phyloP scores from a whole-genome alignment of 2,329 filamentous ascomycete species.

The Clonostachys solani region DNA sequence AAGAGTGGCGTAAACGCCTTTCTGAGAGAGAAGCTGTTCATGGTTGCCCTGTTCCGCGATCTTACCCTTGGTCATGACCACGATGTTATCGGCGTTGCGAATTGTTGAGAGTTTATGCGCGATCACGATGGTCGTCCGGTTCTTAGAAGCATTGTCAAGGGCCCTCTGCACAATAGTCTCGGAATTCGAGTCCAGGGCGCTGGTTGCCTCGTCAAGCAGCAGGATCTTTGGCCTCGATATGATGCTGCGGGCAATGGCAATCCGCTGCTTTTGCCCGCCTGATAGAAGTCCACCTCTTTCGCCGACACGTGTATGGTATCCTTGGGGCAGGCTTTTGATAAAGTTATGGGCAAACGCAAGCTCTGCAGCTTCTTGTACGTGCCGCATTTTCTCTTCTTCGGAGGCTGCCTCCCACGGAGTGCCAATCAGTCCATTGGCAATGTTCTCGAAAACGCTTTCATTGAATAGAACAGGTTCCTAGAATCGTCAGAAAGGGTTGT shows the following conservation, averaged over 20 bases:
- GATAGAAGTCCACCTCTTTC: slow-evolving; percentile 66
- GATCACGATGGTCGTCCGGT: slow-evolving; percentile 57
- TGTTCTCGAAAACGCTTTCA: slow-evolving; percentile 48
- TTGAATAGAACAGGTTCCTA: slow-evolving; percentile 40
- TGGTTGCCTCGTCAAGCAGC: slow-evolving; percentile 60
- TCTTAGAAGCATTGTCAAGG: slow-evolving; percentile 41
- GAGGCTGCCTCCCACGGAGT: slow-evolving; percentile 29
- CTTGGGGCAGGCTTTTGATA: slow-evolving; percentile 39
- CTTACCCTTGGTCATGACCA: slow-evolving; percentile 51
- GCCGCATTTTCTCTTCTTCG: slow-evolving; percentile 32
- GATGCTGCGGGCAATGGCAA: slow-evolving; percentile 62
- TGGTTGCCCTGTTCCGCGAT: slow-evolving; percentile 46
- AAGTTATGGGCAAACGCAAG: slow-evolving; percentile 48
- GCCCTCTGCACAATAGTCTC: slow-evolving; percentile 44
- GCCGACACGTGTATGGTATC: slow-evolving; percentile 52
- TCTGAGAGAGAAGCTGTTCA: slow-evolving; percentile 5
- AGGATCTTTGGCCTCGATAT: slow-evolving; percentile 39
- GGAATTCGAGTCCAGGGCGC: slow-evolving; percentile 33
- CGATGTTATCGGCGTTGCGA: slow-evolving; percentile 53
- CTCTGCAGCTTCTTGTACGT: slow-evolving; percentile 39
- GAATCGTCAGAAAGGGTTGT: slow-evolving; percentile 1
- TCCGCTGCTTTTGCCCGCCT: slow-evolving; percentile 94
- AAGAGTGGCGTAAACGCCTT: slow-evolving; percentile 10
- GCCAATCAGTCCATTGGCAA: slow-evolving; percentile 42
- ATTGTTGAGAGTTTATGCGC: slow-evolving; percentile 52